Evolutionary conservation across 306 rosid species (phyloP), one percentile per base, ranked within the genome.

Genomic region (Ochetophila trinervis): DNA sequence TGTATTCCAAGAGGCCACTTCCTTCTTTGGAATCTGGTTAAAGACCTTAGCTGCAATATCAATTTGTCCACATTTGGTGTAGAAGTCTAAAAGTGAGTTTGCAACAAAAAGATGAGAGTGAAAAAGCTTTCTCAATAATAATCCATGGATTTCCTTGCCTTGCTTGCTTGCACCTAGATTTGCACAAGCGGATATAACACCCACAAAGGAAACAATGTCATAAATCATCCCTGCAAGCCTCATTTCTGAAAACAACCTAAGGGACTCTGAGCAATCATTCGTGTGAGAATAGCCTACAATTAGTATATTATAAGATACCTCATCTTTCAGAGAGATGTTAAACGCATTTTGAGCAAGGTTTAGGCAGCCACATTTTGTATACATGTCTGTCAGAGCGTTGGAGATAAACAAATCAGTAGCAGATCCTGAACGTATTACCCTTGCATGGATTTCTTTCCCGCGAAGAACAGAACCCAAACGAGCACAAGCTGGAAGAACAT

Each of bases 1-100:
- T 18, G 95, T 87, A 86, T 91, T 91, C 98, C 98, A 91, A 27
- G 98, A 88, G 30, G 90, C 89, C 36, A 76, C 89, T 66, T 92
- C 92, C 77, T 79, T 89, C 73, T 59, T 53, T 60, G 78, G 68
- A 48, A 91, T 87, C 64, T 24, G 72, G 32, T 87, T 75, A 52
- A 92, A 92, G 78, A 91, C 80, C 75, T 80, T 87, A 34, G 78
- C 65, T 40, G 95, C 95, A 0, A 85, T 75, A 60, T 85, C 90
- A 40, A 89, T 89, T 75, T 82, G 85, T 50, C 95, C 95, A 13
- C 95, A 89, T 85, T 89, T 92, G 47, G 89, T 82, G 54, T 92
- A 92, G 49, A 92, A 75, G 80, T 89, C 98, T 75, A 92, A 42
- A 23, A 92, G 89, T 21, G 96, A 77, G 81, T 92, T 85, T 51